Percentiles rank a stretch among this genome's conserved stretches.
Conservation (phyloP, 495 filamentous ascomycete genomes). For the Cladorrhinum samala region DNA sequence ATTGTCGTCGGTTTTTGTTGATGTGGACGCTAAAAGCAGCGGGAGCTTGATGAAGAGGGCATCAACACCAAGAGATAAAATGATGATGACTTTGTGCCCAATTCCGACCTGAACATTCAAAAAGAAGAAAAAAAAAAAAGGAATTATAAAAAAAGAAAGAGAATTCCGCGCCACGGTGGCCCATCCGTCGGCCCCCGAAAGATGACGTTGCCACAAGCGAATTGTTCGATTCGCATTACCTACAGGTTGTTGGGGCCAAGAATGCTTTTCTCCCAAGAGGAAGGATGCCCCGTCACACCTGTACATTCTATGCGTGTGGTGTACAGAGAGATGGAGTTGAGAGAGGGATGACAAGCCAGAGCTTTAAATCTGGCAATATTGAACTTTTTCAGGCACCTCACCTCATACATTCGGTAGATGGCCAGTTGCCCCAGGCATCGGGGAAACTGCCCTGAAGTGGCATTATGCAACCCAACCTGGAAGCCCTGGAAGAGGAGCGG, state of each 20-base stretch:
- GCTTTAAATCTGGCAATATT: not conserved
- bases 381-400: not conserved
- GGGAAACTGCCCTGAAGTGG: no score
- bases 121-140: not conserved
- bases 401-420: no score
- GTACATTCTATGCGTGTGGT: not conserved
- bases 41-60: no score
- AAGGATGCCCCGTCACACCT: conserved; percentile 5
- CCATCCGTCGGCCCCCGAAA: not conserved
- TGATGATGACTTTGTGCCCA: no score
- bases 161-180: not conserved
- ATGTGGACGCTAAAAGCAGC: not conserved
- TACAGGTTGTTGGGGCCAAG: conserved; percentile 1
- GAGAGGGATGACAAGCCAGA: not conserved
- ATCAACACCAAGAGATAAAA: not conserved
- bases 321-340: not conserved
- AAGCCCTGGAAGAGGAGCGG: no score
- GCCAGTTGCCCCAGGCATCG: no score
- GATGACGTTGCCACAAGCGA: conserved; percentile 3
- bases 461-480: no score
- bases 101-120: no score
- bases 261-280: not conserved
- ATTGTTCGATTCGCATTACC: not conserved
- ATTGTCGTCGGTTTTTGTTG: not conserved
- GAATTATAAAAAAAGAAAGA: no score